Percentiles rank a stretch among this genome's conserved stretches.
These are phyloP conservation scores for Colletotrichum spaethianum DNA, from an alignment of 2,329 filamentous ascomycete species.

Conservation along the genomic window DNA sequence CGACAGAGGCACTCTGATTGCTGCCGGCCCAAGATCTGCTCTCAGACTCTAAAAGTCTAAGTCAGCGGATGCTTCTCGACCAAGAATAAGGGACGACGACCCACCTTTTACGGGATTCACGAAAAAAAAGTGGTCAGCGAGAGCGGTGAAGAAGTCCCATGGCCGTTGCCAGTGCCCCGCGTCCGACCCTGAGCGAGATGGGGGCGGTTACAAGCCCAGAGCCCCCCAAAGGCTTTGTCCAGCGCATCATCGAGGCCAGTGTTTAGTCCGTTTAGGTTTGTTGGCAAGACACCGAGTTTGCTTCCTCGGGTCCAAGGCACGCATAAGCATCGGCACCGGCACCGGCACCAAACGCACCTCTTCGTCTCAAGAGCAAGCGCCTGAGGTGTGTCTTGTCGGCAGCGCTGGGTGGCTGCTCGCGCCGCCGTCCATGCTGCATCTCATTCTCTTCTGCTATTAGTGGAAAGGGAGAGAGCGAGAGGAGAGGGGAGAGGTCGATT, in stretches of 20 bases:
- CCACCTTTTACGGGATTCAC: constrained; percentile 26
- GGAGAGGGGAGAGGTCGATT: constrained; percentile 7
- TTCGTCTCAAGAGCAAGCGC: not conserved
- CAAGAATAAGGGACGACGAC: constrained; percentile 9
- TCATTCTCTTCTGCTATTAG: constrained; percentile 10
- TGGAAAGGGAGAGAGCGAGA: not conserved
- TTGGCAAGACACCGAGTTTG: not conserved
- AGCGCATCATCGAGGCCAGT: constrained; percentile 11
- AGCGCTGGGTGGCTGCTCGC: constrained; percentile 29
- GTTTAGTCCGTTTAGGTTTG: constrained; percentile 1
- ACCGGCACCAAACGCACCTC: constrained; percentile 1
- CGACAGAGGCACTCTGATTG: not conserved
- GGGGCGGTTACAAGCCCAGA: constrained; percentile 6
- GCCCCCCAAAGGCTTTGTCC: constrained; percentile 26
- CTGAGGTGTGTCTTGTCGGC: constrained; percentile 14
- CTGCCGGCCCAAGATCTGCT: constrained; percentile 12
- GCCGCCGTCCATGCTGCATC: constrained; percentile 27
- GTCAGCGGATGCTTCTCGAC: constrained; percentile 29
- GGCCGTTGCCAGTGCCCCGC: constrained; percentile 22
- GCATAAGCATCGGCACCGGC: not conserved
- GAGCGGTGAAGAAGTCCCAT: constrained; percentile 33
- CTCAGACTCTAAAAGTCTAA: constrained; percentile 4
- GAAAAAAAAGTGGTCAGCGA: constrained; percentile 33
- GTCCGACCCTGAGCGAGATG: constrained; percentile 30
- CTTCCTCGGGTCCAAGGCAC: not conserved